Base-by-base conservation (phyloP, 2,329 filamentous ascomycete species). In the Cladosporium sp. region DNA sequence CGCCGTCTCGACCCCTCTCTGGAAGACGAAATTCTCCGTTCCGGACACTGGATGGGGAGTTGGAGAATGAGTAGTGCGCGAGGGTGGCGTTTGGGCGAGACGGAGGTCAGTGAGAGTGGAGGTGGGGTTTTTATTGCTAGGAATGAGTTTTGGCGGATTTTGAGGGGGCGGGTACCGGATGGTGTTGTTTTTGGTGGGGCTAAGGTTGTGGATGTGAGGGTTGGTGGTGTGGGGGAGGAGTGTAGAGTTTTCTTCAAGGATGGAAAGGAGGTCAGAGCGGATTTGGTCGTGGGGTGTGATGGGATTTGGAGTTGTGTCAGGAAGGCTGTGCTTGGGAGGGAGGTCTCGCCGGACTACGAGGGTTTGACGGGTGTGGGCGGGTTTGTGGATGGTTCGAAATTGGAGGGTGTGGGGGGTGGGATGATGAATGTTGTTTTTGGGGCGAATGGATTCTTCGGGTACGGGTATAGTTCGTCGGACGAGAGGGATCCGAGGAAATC, bases 371-470 rank as follows among this genome's bases (percentile, higher is more conserved):
- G 74, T 8, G 65, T 77, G n/a, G 73, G 74, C 16, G 72, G 73
- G 11, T 74, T 76, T 51, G 53, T 74, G 22, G 61, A 66, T n/a
- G 53, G 57, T 7, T 53, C 62, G 0, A 49, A 73, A 29, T 62
- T 69, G 13, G 52, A 62, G 12, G 53, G 54, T 9, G 56, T 65
- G 15, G 45, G 55, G 13, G 45, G 59, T 13, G 53, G 59, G 9
- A 67, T 68, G 4, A 73, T 76, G 69, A 67, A 65, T 33, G 64
- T 77, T 38, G 62, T 69, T 0, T 75, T 75, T 50, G 73, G 75
- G 1, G 64, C 69, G 1, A 74, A 74, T 45, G 75, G 75, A 0
- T 78, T 77, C 57, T 77, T 78, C 54, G 75, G 75, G 1, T 77
- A 76, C 56, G 68, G 70, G 20, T 70, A 67, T 43, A 39, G 22